Base-by-base conservation (phyloP, 1,284 basidiomycete species). In the Moniliophthora roreri region DNA sequence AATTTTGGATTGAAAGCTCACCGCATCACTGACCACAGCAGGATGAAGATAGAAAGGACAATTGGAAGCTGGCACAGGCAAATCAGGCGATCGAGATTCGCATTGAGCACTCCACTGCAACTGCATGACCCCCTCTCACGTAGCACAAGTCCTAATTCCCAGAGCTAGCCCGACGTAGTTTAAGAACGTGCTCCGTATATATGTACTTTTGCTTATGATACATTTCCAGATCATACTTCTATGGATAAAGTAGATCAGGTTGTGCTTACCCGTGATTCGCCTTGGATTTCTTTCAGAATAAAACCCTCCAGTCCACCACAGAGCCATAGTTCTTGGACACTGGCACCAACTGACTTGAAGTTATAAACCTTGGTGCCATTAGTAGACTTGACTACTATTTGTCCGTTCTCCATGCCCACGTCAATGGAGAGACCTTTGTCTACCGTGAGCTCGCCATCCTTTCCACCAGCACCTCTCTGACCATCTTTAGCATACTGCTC, bases 261-360 rank as follows among this genome's bases (percentile, higher is more conserved):
- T 32, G 28, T 6, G 28, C 7, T 11, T 32, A 11, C 11, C 28
- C 11, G 41, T 20, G 59, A 51, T 41, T 65, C 65, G n/a, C 62
- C 62, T 59, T 75, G 73, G 49, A 90, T 86, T 58, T 85, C 84
- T 69, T 89, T 89, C 59, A 90, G 67, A 50, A 92, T 85, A 64
- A 81, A 91, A 3, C 89, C 89, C 62, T 92, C 90, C 57, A 92
- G 69, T 7, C 90, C 89, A 11, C 87, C 89, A 62, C 87, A 91
- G 9, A 89, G 73, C 89, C 89, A 92, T 34, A 98, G 75, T 70
- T 98, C 95, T 74, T 98, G 95, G 48, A 98, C 95, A 66, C 93
- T 95, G 40, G 83, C 75, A 9, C 95, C 95, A 1, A 98, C 87
- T 2, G 87, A 82, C 38, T 87, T 82, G 9, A 93, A 80, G 10